phyloP scores from a whole-genome alignment of 1,284 basidiomycete genomes.

The Ceratobasidium papillatum region DNA sequence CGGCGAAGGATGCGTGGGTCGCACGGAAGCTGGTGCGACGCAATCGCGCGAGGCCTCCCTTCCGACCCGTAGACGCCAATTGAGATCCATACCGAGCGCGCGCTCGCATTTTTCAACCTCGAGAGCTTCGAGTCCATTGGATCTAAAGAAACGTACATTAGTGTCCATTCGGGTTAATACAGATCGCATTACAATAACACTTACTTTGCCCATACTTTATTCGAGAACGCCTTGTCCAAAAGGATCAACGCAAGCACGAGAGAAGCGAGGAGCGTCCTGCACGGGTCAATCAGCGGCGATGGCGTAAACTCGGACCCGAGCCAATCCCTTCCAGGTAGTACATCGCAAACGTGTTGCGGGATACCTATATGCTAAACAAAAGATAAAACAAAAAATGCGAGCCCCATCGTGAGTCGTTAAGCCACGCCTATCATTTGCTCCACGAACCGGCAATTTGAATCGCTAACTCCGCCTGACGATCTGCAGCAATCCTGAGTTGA shows the following conservation, averaged over 20 bases:
- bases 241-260: conserved; percentile 89
- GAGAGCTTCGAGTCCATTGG: conserved; percentile 76
- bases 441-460: conserved; percentile 35
- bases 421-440: neutral
- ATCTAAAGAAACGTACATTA: conserved; percentile 41
- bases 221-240: conserved; percentile 92
- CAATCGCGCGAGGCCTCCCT: conserved; percentile 4
- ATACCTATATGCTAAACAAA: neutral
- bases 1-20: neutral
- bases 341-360: conserved; percentile 8
- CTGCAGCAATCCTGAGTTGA: conserved; percentile 11
- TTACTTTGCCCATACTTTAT: conserved; percentile 86
- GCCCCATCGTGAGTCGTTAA: neutral
- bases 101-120: conserved; percentile 84
- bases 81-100: conserved; percentile 77
- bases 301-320: conserved; percentile 15
- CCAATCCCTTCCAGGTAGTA: conserved; percentile 5
- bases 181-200: conserved; percentile 37
- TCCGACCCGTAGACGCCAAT: conserved; percentile 86
- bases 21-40: neutral
- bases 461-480: conserved; percentile 21
- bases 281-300: conserved; percentile 79
- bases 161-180: neutral
- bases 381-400: neutral
- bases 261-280: conserved; percentile 86